Evolutionary conservation across 805 yeast genomes (phyloP).

Genomic region (Starmerella asiatica): DNA sequence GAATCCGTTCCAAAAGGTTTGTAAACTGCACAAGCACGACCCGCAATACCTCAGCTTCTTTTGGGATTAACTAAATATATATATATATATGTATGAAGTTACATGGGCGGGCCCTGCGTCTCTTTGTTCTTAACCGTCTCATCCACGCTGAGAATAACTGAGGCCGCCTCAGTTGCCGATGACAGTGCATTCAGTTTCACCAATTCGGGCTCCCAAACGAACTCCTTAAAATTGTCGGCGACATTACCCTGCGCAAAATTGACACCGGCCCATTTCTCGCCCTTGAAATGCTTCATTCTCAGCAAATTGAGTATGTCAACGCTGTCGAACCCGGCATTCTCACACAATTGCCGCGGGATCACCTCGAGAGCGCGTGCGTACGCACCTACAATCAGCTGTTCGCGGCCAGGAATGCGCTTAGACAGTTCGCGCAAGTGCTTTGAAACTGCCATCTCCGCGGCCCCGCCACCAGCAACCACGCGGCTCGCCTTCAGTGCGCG

Average conservation of each 20-base stretch:
- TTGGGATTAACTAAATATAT: conserved; percentile 18
- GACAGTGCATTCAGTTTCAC: conserved; percentile 87
- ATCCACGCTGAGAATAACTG: conserved; percentile 83
- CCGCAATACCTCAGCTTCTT: conserved; percentile 20
- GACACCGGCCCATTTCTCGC: conserved; percentile 83
- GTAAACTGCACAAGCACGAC: conserved; percentile 11
- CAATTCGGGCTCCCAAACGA: conserved; percentile 96
- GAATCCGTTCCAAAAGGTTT: conserved; percentile 9
- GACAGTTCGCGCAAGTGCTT: conserved; percentile 77
- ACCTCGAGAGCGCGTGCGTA: conserved; percentile 91
- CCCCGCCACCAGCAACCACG: conserved; percentile 98
- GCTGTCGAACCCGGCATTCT: conserved; percentile 97
- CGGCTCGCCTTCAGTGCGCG: conserved; percentile 76
- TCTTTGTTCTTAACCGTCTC: conserved; percentile 52
- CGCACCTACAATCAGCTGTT: conserved; percentile 81
- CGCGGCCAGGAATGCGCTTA: conserved; percentile 84
- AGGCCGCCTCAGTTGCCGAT: conserved; percentile 95
- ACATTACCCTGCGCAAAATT: conserved; percentile 74
- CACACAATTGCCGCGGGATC: conserved; percentile 94
- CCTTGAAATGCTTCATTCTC: conserved; percentile 88
- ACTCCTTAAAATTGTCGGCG: conserved; percentile 69
- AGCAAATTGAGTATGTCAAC: conserved; percentile 84
- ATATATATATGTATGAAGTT: background rate
- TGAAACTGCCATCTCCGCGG: conserved; percentile 94
- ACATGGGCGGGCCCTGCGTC: conserved; percentile 26